Evolutionary conservation across 108 stramenopile genomes (phyloP).

Genomic region (Mediolabrus comicus): DNA sequence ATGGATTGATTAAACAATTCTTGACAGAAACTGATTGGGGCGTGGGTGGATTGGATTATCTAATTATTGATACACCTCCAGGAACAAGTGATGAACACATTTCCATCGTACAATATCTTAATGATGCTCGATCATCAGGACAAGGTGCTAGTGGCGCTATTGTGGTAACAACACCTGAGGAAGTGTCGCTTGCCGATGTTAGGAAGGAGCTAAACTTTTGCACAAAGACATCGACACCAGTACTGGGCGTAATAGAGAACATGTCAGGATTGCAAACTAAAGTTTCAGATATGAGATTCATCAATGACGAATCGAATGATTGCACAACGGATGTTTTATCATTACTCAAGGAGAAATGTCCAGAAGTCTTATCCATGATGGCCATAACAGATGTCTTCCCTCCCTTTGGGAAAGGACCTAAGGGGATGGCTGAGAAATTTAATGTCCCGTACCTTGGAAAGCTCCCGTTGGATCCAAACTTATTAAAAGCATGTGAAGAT

Average conservation of each 20-base stretch:
- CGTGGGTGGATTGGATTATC: conserved; percentile 91
- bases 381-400: conserved; percentile 80
- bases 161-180: conserved; percentile 98
- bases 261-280: conserved; percentile 84
- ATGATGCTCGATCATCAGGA: conserved; percentile 63
- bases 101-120: conserved; percentile 95
- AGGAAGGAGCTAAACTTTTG: conserved; percentile 99
- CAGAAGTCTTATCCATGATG: conserved; percentile 70
- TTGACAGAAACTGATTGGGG: conserved; percentile 92
- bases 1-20: conserved; percentile 99
- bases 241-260: conserved; percentile 98
- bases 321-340: conserved; percentile 63
- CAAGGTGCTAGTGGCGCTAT: conserved; percentile 72
- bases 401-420: conserved; percentile 68
- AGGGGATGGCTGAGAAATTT: conserved; percentile 88
- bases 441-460: conserved; percentile 89
- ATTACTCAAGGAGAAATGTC: conserved; percentile 65
- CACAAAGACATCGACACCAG: conserved; percentile 89
- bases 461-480: conserved; percentile 93
- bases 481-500: conserved; percentile 91
- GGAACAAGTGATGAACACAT: conserved; percentile 99
- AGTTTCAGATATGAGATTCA: conserved; percentile 61
- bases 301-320: conserved; percentile 35
- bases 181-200: conserved; percentile 97
- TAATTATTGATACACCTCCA: conserved; percentile 98